Evolutionary conservation across 2,329 filamentous ascomycete genomes (phyloP).

Genomic region (Fusarium tupiense): DNA sequence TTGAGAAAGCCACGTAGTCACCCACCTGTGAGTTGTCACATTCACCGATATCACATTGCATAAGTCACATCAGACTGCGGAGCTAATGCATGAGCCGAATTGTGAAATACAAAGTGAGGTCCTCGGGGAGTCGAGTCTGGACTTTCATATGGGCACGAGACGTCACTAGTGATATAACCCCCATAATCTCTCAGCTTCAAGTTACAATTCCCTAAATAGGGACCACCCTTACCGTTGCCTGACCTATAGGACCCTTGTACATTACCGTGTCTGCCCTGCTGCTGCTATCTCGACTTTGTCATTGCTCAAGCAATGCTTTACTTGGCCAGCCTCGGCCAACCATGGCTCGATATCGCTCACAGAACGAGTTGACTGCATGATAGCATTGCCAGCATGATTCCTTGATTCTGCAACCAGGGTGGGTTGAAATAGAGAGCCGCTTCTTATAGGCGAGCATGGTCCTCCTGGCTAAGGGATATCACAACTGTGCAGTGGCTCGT

Average conservation of each 20-base stretch:
- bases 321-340: not conserved
- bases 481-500: not conserved
- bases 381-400: not conserved
- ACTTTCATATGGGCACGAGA: not conserved
- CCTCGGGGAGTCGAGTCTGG: not conserved
- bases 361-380: not conserved
- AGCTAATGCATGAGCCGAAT: not conserved
- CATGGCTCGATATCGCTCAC: not conserved
- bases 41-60: conserved; percentile 5
- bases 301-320: not conserved
- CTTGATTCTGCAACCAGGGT: not conserved
- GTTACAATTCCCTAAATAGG: not conserved
- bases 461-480: not conserved
- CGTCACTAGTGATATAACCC: not conserved
- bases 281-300: not conserved
- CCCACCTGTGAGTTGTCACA: conserved; percentile 7
- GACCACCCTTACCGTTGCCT: not conserved
- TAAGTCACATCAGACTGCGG: not conserved
- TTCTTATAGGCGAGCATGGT: not conserved
- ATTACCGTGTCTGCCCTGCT: not conserved
- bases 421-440: not conserved
- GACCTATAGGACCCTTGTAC: not conserved
- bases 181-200: not conserved
- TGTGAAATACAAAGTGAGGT: conserved; percentile 5
- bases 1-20: conserved; percentile 11